These are phyloP conservation scores for Pichia sporocuriosa DNA, from an alignment of 805 yeast species.

Conservation along the genomic window DNA sequence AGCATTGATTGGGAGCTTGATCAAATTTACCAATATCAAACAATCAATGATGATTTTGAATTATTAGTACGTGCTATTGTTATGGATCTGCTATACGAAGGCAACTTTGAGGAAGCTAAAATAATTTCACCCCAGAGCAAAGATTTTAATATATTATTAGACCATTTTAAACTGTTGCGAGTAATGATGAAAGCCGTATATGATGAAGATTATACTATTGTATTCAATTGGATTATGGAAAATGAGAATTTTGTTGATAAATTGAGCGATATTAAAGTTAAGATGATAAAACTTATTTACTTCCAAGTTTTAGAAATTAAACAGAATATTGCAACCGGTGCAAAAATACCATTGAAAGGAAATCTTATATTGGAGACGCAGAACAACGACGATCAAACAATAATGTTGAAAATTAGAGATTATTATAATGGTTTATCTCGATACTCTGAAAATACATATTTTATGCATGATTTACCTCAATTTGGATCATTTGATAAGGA, in stretches of 20 bases:
- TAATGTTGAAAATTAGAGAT: slow-evolving; percentile 3
- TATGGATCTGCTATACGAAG: slow-evolving; percentile 28
- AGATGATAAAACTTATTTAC: neutral
- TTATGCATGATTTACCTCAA: neutral
- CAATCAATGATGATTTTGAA: slow-evolving; percentile 2
- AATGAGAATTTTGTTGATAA: neutral
- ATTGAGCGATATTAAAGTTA: slow-evolving; percentile 1
- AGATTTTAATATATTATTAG: neutral
- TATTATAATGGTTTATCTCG: neutral
- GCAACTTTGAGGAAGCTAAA: slow-evolving; percentile 22
- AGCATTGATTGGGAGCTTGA: slow-evolving; percentile 7
- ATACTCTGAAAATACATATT: neutral
- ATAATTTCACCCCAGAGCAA: neutral
- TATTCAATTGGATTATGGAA: slow-evolving; percentile 2
- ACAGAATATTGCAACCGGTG: neutral
- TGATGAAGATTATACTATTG: slow-evolving; percentile 3
- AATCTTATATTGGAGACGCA: neutral
- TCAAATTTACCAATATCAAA: slow-evolving; percentile 5
- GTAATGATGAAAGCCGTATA: neutral
- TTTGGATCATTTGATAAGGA: slow-evolving; percentile 3
- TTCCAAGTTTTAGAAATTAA: slow-evolving; percentile 2
- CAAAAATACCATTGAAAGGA: no score
- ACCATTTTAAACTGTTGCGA: slow-evolving; percentile 2
- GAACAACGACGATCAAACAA: neutral
- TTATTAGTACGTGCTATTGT: slow-evolving; percentile 23